A percentile compares a stretch with the other conserved stretches of the same genome.
Evolutionary conservation across 1,284 basidiomycete species (phyloP).

Genomic region (Hortiboletus rubellus): DNA sequence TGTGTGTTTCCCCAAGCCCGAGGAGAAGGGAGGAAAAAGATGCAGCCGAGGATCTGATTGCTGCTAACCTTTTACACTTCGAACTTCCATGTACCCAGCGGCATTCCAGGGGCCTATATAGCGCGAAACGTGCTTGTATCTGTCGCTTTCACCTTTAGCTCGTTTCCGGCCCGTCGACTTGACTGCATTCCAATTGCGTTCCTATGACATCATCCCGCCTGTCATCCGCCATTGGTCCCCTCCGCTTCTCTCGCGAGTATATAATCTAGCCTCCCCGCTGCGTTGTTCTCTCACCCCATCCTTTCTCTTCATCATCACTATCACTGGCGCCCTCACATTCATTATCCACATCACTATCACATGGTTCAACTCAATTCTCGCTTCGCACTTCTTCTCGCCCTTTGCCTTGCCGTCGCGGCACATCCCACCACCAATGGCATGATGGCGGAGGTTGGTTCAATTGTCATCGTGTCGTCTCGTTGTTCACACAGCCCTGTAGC

Average conservation of each 20-base stretch:
- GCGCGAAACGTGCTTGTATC: neutral
- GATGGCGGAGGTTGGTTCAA: conserved; percentile 16
- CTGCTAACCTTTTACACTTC: neutral
- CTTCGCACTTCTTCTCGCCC: conserved; percentile 32
- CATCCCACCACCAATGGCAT: conserved; percentile 18
- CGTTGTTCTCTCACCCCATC: conserved; percentile 1
- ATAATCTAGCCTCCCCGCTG: conserved; percentile 19
- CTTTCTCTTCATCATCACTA: conserved; percentile 15
- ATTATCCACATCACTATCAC: conserved; percentile 30
- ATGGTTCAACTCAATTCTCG: conserved; percentile 32
- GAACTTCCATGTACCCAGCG: neutral
- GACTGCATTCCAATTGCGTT: conserved; percentile 5
- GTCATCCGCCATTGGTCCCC: conserved; percentile 27
- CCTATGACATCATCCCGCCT: conserved; percentile 21
- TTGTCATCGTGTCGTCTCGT: neutral
- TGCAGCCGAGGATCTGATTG: neutral
- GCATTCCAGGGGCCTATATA: conserved; percentile 6
- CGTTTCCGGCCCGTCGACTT: neutral
- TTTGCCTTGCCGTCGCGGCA: conserved; percentile 28
- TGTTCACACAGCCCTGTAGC: conserved; percentile 16
- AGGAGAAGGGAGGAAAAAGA: neutral
- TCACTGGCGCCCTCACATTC: conserved; percentile 25
- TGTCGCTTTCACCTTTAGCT: neutral
- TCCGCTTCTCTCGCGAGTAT: conserved; percentile 15
- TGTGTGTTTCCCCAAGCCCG: neutral